Evolutionary conservation across 2,329 filamentous ascomycete species (phyloP).

Genomic region (Sporothrix protearum): DNA sequence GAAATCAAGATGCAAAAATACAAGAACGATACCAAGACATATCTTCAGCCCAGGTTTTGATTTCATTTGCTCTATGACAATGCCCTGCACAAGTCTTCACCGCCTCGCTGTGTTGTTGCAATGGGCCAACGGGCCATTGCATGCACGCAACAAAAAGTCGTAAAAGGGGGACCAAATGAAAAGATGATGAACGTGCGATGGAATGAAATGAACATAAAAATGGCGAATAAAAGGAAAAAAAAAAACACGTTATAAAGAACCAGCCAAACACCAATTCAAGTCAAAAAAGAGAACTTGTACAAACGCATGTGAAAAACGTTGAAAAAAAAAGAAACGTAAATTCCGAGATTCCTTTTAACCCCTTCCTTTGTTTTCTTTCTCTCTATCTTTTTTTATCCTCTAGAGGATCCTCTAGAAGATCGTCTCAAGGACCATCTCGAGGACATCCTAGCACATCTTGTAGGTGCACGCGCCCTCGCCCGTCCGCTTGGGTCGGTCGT

Average conservation of each 20-base stretch:
- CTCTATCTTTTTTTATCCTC: not conserved
- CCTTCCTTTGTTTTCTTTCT: not conserved
- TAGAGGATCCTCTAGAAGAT: too few relatives aligned
- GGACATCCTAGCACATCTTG: constrained; percentile 74
- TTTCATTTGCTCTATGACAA: not conserved
- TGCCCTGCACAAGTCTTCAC: not conserved
- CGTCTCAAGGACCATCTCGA: too few relatives aligned
- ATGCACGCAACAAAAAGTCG: not conserved
- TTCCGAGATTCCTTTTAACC: not conserved
- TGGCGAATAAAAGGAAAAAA: not conserved
- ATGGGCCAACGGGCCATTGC: not conserved
- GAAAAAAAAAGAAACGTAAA: not conserved
- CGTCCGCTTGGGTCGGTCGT: constrained; percentile 68
- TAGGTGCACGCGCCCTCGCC: constrained; percentile 72
- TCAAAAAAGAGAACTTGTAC: not conserved
- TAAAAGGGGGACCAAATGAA: not conserved
- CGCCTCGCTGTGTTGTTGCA: not conserved
- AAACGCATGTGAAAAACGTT: not conserved
- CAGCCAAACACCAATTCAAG: constrained; percentile 13
- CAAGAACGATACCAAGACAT: not conserved
- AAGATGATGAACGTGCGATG: not conserved
- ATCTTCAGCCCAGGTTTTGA: not conserved
- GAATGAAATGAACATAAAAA: not conserved
- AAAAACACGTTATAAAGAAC: constrained; percentile 4
- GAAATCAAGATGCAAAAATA: not conserved